Conservation (phyloP, 2,329 filamentous ascomycete species). For the Talaromyces sp. region DNA sequence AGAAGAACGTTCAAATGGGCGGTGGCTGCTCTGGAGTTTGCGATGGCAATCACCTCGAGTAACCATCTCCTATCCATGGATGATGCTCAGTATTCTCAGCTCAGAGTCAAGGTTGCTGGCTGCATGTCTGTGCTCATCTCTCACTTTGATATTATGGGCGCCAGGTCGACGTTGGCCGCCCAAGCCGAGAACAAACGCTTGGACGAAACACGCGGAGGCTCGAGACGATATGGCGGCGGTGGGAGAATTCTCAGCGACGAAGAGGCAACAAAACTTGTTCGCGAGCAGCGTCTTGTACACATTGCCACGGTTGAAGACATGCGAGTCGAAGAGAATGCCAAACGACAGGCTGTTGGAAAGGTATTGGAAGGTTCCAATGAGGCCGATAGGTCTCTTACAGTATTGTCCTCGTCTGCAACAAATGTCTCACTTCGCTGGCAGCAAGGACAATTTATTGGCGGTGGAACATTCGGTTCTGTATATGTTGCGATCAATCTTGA, state of each 20-base stretch:
- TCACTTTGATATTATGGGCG: slow-evolving; percentile 99
- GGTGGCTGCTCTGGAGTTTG: slow-evolving; percentile 89
- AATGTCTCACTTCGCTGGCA: slow-evolving; percentile 97
- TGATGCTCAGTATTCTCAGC: slow-evolving; percentile 77
- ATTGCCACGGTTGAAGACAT: slow-evolving; percentile 73
- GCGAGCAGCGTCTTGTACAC: slow-evolving; percentile 69
- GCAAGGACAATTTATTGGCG: slow-evolving; percentile 96
- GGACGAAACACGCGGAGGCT: slow-evolving; percentile 73
- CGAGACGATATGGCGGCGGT: slow-evolving; percentile 69
- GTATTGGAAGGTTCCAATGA: slow-evolving; percentile 94
- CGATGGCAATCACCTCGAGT: slow-evolving; percentile 94
- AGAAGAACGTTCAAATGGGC: slow-evolving; percentile 97
- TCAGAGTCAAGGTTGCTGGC: slow-evolving; percentile 85
- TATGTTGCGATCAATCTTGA: slow-evolving; percentile 97
- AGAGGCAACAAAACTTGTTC: slow-evolving; percentile 73
- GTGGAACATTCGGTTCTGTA: slow-evolving; percentile 94
- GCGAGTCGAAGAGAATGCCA: slow-evolving; percentile 74
- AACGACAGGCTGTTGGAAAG: slow-evolving; percentile 81
- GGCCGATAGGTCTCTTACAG: slow-evolving; percentile 89
- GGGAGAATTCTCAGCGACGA: slow-evolving; percentile 73
- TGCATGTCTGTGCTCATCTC: slow-evolving; percentile 98
- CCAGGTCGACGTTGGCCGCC: slow-evolving; percentile 85
- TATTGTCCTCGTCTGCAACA: slow-evolving; percentile 87
- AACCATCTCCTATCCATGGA: slow-evolving; percentile 88
- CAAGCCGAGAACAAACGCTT: slow-evolving; percentile 88